Conservation (phyloP, 176 grass and related monocot species). For the Elaeis guineensis region DNA sequence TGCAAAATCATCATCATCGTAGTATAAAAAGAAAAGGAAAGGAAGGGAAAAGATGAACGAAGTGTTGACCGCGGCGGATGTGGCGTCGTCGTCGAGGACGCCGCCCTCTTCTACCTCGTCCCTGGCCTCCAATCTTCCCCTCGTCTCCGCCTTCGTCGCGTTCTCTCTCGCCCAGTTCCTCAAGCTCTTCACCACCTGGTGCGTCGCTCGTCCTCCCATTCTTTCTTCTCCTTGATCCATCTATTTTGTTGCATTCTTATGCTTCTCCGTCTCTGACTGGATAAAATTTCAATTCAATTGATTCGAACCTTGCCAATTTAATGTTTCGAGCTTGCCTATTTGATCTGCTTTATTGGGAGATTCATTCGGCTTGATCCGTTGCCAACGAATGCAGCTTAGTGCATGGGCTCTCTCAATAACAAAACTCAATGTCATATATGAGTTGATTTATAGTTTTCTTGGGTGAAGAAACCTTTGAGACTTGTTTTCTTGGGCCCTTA, state of each 20-base stretch:
- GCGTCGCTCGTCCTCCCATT: constrained; percentile 5
- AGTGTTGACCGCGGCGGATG: constrained; percentile 46
- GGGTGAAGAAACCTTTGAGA: too few relatives aligned
- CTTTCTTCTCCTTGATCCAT: background rate
- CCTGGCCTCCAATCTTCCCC: constrained; percentile 46
- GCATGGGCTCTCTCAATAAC: too few relatives aligned
- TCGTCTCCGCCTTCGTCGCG: constrained; percentile 61
- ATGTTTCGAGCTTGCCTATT: too few relatives aligned
- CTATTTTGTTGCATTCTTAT: constrained; percentile 6
- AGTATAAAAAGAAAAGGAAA: too few relatives aligned
- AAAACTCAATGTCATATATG: too few relatives aligned
- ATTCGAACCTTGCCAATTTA: too few relatives aligned
- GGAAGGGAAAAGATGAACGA: constrained; percentile 39
- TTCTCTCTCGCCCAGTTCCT: constrained; percentile 64
- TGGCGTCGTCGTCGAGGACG: constrained; percentile 25
- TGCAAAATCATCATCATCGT: too few relatives aligned
- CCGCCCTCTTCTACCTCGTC: background rate
- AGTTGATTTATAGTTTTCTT: too few relatives aligned
- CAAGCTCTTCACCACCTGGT: constrained; percentile 84
- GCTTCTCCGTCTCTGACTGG: background rate
- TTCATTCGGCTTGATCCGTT: too few relatives aligned
- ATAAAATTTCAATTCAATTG: background rate
- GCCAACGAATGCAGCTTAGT: too few relatives aligned
- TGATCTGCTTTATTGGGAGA: too few relatives aligned
- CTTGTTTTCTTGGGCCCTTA: too few relatives aligned